A percentile compares a stretch with the other conserved stretches of the same genome.
These are phyloP conservation scores for Neohortaea acidophila DNA, from an alignment of 495 filamentous ascomycete genomes.

Conservation along the genomic window DNA sequence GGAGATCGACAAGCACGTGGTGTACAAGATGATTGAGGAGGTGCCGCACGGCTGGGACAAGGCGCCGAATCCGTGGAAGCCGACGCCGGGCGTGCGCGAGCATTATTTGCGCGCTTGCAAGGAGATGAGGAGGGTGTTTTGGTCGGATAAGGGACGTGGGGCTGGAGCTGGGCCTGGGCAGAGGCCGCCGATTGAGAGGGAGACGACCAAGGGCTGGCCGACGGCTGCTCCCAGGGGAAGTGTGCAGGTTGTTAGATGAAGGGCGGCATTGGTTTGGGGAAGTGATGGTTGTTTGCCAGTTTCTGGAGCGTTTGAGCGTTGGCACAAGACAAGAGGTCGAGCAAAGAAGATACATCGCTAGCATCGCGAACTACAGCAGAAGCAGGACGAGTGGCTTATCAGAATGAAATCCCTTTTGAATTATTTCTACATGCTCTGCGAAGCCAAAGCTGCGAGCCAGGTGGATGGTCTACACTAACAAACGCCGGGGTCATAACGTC, in stretches of 20 bases:
- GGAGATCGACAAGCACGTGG: conserved; percentile 55
- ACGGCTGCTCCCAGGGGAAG: conserved; percentile 13
- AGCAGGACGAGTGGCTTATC: no score
- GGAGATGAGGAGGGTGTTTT: conserved; percentile 30
- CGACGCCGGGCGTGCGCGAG: conserved; percentile 28
- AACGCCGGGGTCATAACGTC: not conserved
- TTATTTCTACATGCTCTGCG: conserved; percentile 12
- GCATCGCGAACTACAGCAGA: no score
- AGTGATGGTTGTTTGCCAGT: not conserved
- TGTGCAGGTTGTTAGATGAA: conserved; percentile 10
- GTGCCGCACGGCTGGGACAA: conserved; percentile 81
- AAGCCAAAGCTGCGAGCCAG: conserved; percentile 21
- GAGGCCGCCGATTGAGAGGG: conserved; percentile 1
- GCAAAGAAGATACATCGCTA: no score
- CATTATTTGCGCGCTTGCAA: conserved; percentile 32
- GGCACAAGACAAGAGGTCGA: no score
- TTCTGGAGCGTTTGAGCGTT: no score
- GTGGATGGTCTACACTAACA: not conserved
- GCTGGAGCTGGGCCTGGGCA: not conserved
- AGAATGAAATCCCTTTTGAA: no score
- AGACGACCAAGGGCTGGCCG: conserved; percentile 2
- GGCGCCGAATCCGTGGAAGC: conserved; percentile 58
- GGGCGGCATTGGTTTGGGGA: not conserved
- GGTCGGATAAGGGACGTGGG: not conserved
- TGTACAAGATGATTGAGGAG: conserved; percentile 54